These are phyloP conservation scores for Microcera coccophila DNA, from an alignment of 2,329 filamentous ascomycete species.

Conservation along the genomic window DNA sequence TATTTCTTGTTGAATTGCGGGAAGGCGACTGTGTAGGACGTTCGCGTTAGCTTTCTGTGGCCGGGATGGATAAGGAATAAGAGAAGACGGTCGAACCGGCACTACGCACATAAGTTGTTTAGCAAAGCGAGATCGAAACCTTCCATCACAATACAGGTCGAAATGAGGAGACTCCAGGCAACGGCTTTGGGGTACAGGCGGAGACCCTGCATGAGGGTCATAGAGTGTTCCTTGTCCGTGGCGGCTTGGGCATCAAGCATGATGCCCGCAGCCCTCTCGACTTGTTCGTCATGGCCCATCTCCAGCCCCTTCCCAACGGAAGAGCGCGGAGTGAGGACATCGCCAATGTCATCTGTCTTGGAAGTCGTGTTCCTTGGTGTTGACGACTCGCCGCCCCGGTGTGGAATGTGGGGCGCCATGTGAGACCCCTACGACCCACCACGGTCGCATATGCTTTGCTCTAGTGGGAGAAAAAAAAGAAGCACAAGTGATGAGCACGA, in stretches of 20 bases:
- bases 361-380: no score
- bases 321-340: no score
- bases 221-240: constrained; percentile 17
- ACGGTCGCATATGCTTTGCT: no score
- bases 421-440: no score
- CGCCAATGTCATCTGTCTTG: no score
- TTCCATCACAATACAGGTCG: constrained; percentile 23
- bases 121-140: constrained; percentile 19
- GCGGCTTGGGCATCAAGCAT: constrained; percentile 18
- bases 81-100: constrained; percentile 1
- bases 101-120: constrained; percentile 20
- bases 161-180: constrained; percentile 19
- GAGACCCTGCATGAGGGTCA: constrained; percentile 22
- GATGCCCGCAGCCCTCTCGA: no score
- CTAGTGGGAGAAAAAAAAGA: no score
- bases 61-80: no score
- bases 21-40: constrained; percentile 9
- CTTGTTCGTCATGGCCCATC: no score
- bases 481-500: no score
- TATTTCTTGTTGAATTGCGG: constrained; percentile 22
- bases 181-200: constrained; percentile 21
- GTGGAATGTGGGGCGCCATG: no score
- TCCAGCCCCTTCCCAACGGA: not conserved
- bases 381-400: no score
- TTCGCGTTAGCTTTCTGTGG: not conserved